phyloP scores from a whole-genome alignment of 2,329 filamentous ascomycete genomes.

The Neocatenulostroma microsporum region DNA sequence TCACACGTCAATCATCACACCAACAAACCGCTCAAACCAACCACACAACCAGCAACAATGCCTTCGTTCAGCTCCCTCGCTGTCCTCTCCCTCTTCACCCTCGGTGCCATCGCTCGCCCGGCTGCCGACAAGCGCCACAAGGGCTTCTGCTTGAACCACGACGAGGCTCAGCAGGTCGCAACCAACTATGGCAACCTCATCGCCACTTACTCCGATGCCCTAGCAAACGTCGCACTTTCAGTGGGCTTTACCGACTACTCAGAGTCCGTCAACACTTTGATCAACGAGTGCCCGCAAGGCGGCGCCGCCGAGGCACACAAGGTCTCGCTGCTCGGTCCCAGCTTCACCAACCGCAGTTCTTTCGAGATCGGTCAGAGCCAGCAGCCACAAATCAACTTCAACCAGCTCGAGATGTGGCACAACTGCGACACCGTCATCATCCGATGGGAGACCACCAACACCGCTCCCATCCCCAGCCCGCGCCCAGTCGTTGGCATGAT shows the following conservation, averaged over 20 bases:
- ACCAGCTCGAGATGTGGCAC: constrained; percentile 23
- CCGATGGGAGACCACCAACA: constrained; percentile 25
- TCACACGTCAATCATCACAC: no score
- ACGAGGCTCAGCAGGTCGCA: constrained; percentile 22
- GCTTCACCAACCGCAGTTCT: constrained; percentile 19
- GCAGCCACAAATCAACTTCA: constrained; percentile 26
- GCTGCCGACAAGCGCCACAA: constrained; percentile 1
- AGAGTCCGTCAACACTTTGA: constrained; percentile 28
- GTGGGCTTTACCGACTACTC: constrained; percentile 26
- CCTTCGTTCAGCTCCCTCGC: constrained; percentile 12
- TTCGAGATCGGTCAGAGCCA: constrained; percentile 26
- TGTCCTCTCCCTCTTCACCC: constrained; percentile 10
- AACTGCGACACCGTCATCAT: constrained; percentile 24
- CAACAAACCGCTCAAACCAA: constrained; percentile 1
- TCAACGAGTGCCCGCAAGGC: constrained; percentile 26
- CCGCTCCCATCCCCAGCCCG: constrained; percentile 20
- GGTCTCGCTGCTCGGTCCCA: constrained; percentile 18
- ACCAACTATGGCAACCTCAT: constrained; percentile 24
- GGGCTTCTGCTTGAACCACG: constrained; percentile 17
- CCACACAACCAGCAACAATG: constrained; percentile 10
- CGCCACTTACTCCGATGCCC: constrained; percentile 18
- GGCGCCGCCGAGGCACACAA: constrained; percentile 12
- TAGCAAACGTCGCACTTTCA: constrained; percentile 20
- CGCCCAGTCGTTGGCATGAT: constrained; percentile 24
- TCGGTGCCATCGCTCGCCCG: constrained; percentile 13